These are phyloP conservation scores for Rosa multiflora DNA, from an alignment of 306 rosid genomes.

Conservation along the genomic window DNA sequence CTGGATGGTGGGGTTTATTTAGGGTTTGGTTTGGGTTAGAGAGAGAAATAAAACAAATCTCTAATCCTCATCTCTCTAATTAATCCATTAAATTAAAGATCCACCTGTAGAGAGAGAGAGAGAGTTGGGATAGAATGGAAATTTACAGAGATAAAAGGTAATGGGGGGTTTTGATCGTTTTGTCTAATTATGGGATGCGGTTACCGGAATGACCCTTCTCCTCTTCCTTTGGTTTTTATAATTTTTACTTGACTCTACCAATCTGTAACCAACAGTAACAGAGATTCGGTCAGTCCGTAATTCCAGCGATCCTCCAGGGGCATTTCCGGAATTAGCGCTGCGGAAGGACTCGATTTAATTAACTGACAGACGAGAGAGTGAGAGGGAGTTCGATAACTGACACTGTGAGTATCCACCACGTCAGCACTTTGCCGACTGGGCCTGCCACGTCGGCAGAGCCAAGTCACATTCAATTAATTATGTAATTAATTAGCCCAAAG, in stretches of 20 bases:
- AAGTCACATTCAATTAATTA: slow-evolving; percentile 5
- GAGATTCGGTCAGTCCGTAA: slow-evolving; percentile 30
- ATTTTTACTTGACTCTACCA: background rate
- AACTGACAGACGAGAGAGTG: background rate
- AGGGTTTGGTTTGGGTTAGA: slow-evolving; percentile 47
- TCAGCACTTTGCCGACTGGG: slow-evolving; percentile 30
- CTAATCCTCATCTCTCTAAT: background rate
- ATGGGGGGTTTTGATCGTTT: slow-evolving; percentile 28
- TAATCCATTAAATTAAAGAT: background rate
- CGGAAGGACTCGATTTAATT: background rate
- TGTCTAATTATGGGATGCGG: slow-evolving; percentile 39
- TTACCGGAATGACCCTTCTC: slow-evolving; percentile 31
- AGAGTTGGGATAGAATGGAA: background rate
- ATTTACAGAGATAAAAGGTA: background rate
- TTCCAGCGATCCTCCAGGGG: slow-evolving; percentile 12
- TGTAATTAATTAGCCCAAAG: background rate
- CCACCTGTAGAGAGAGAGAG: background rate
- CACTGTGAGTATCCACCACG: slow-evolving; percentile 43
- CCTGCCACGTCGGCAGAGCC: slow-evolving; percentile 44
- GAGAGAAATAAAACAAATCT: background rate
- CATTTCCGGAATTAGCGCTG: slow-evolving; percentile 15
- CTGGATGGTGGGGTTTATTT: slow-evolving; percentile 62
- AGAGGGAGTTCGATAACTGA: slow-evolving; percentile 23
- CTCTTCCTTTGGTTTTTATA: background rate
- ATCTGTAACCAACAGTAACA: slow-evolving; percentile 14